These are phyloP conservation scores for Grigorovia jiainica DNA, from an alignment of 805 yeast species.

Conservation along the genomic window DNA sequence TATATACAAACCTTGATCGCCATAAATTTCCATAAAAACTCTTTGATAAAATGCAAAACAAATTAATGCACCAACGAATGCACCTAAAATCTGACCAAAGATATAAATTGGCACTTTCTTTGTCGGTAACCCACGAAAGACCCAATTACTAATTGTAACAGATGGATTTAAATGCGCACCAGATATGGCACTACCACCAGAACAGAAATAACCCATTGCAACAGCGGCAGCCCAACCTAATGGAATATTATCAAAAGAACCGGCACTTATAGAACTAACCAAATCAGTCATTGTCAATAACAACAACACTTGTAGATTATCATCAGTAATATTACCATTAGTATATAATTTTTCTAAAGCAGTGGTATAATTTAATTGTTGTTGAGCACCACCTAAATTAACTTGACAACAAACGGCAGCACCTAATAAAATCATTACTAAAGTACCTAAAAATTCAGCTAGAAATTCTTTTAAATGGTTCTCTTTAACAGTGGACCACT, in stretches of 20 bases:
- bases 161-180: constrained; percentile 54
- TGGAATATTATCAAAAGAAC: constrained; percentile 35
- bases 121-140: constrained; percentile 45
- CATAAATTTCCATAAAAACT: constrained; percentile 24
- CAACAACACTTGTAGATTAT: no score
- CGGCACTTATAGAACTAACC: constrained; percentile 19
- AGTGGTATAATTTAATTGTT: constrained; percentile 9
- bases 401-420: constrained; percentile 41
- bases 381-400: constrained; percentile 26
- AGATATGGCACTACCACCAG: constrained; percentile 43
- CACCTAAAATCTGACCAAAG: constrained; percentile 41
- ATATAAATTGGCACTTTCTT: constrained; percentile 37
- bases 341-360: constrained; percentile 4
- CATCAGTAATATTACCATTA: no score
- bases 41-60: constrained; percentile 37
- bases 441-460: constrained; percentile 45
- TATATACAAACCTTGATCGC: constrained; percentile 21
- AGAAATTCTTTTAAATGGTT: constrained; percentile 35
- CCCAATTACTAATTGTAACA: constrained; percentile 38
- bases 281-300: constrained; percentile 7
- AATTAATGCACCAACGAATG: constrained; percentile 37
- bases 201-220: constrained; percentile 39
- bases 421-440: constrained; percentile 38
- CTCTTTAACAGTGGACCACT: constrained; percentile 30
- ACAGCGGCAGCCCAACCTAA: constrained; percentile 49